Conservation (phyloP, 139 green algal genomes). For the Closterium sp. region DNA sequence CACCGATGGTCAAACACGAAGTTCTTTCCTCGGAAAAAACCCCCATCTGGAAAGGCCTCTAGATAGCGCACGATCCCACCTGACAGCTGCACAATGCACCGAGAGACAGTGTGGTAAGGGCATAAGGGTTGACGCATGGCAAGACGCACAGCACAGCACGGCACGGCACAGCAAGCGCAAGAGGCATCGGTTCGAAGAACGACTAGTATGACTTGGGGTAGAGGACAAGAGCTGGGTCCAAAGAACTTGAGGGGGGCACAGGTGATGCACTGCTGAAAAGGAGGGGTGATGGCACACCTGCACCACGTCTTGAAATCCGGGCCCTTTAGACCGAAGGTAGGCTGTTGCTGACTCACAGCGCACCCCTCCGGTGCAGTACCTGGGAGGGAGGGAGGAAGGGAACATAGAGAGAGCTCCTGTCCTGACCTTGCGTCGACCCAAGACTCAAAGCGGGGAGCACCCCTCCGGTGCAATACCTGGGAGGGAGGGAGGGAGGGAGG, state of each 20-base stretch:
- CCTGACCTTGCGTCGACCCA: too few species aligned
- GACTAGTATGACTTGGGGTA: too few species aligned
- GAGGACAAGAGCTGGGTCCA: too few species aligned
- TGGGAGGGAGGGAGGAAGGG: conserved; percentile 52
- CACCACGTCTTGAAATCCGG: conserved; percentile 58
- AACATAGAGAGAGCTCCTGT: too few species aligned
- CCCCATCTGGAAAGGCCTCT: conserved; percentile 69
- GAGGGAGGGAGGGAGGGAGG: background rate
- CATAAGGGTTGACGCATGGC: too few species aligned
- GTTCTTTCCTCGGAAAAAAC: conserved; percentile 75
- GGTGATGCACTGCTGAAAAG: too few species aligned
- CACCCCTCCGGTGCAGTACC: conserved; percentile 86
- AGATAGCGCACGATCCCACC: conserved; percentile 83
- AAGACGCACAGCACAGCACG: background rate
- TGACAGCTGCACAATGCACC: conserved; percentile 40
- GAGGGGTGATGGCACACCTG: too few species aligned
- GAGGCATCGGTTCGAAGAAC: too few species aligned
- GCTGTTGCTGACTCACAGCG: conserved; percentile 77
- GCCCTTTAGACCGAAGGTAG: conserved; percentile 65
- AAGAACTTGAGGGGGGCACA: too few species aligned
- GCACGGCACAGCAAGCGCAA: background rate
- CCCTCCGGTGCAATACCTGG: conserved; percentile 66
- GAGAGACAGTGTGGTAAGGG: too few species aligned
- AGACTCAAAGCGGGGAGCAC: too few species aligned
- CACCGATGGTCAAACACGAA: conserved; percentile 77